phyloP scores from a whole-genome alignment of 805 yeast genomes.

The Wickerhamiella sorbophila region DNA sequence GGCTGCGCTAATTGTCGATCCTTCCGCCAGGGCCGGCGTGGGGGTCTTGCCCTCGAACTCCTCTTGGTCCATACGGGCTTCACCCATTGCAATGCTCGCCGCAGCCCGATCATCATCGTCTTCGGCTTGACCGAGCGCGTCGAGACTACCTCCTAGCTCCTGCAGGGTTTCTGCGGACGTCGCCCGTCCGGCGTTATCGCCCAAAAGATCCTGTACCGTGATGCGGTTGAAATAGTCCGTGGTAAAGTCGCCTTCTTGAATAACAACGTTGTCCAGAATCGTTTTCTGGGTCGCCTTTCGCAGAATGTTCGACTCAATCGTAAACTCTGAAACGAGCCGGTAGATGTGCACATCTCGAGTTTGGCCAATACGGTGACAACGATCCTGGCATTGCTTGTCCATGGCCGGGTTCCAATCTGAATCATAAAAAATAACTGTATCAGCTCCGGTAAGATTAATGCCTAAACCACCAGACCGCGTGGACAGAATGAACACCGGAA shows the following conservation, averaged over 20 bases:
- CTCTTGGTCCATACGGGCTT: conserved; percentile 67
- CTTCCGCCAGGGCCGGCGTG: conserved; percentile 9
- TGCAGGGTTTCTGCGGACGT: conserved; percentile 17
- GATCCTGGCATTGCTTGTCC: conserved; percentile 98
- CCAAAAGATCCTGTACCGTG: conserved; percentile 73
- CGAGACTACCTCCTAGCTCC: conserved; percentile 28
- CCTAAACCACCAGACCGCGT: conserved; percentile 98
- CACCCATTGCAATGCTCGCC: conserved; percentile 77
- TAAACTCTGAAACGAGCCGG: conserved; percentile 87
- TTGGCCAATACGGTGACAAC: conserved; percentile 98
- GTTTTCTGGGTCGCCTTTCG: conserved; percentile 90
- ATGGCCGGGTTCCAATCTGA: conserved; percentile 99
- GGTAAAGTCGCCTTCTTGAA: conserved; percentile 96
- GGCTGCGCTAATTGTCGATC: conserved; percentile 12
- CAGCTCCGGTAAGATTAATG: conserved; percentile 95
- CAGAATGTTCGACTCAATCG: conserved; percentile 89
- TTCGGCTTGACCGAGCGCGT: conserved; percentile 77
- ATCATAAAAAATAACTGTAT: conserved; percentile 94
- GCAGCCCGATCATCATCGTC: conserved; percentile 70
- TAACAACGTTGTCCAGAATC: conserved; percentile 83
- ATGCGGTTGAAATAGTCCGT: conserved; percentile 87
- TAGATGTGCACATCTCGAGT: conserved; percentile 95
- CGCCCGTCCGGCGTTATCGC: conserved; percentile 35
- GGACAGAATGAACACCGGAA: conserved; percentile 83
- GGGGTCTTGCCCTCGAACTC: conserved; percentile 49